Evolutionary conservation across 225 moss, liverwort and hornwort species (phyloP), one percentile per base, ranked within the genome.

Genomic region (Asterella californica): DNA sequence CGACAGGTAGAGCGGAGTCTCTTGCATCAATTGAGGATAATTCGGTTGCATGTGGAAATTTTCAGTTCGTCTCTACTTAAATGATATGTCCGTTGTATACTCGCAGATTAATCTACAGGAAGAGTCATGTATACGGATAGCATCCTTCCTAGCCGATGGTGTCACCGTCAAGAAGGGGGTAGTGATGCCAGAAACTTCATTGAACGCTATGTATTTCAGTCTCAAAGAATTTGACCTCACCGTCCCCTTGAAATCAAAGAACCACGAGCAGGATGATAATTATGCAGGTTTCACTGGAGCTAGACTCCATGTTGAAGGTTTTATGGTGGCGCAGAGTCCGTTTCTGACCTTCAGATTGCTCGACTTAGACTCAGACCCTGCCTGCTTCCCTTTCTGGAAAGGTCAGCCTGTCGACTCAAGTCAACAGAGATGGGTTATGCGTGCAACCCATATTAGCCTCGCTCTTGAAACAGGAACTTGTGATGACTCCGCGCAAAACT

Each of bases 321-420:
- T 99, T 60, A 86, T 93, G 89, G 83, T 99, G 64, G 97, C 94
- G 74, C 94, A 99, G 82, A 99, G 97, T 71, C 97, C 97, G 15
- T 94, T 93, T 82, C 76, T 99, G 72, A 81, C 70, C 74, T 99
- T 94, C 87, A 93, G 81, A 74, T 74, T 99, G 81, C 80, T 99
- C 71, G 84, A 99, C 66, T 90, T 99, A 72, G 97, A 99, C 46
- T 91, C 92, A 62, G 97, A 99, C 70, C 91, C 94, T 75, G 93
- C 94, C 25, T 99, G 97, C 82, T 99, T 95, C 79, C 80, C 89
- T 24, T 90, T 99, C 86, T 99, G 97, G 97, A 95, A 92, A 84
- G 94, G 92, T 24, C 97, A 99, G 68, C 92, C 97, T 84, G 91
- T 99, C 82, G 97, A 99, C 88, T 86, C 97, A 77, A 95, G 97